Conservation (phyloP, 2,329 filamentous ascomycete species). For the Calonectria ilicicola region DNA sequence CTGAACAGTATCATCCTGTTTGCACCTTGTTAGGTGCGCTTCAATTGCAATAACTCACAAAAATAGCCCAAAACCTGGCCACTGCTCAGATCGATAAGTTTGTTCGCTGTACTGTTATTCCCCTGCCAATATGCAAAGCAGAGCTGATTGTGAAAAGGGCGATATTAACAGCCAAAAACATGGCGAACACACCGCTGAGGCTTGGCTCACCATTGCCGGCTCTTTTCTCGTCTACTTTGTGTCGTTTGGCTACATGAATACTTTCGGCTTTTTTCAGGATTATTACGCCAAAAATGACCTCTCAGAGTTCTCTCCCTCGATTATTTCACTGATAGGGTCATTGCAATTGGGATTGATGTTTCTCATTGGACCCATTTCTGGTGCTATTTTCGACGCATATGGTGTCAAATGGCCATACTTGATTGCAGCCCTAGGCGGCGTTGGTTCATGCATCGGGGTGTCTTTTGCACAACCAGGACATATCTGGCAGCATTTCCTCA, state of each 20-base stretch:
- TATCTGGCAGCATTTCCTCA: slow-evolving; percentile 16
- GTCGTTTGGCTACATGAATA: slow-evolving; percentile 20
- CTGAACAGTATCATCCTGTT: too few species aligned
- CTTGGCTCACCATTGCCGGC: slow-evolving; percentile 12
- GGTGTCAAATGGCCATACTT: slow-evolving; percentile 12
- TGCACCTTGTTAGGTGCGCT: too few species aligned
- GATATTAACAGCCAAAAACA: not conserved
- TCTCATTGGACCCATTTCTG: not conserved
- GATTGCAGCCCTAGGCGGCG: not conserved
- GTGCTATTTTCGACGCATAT: slow-evolving; percentile 12
- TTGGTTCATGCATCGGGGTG: slow-evolving; percentile 4
- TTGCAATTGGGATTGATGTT: slow-evolving; percentile 8
- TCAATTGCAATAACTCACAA: too few species aligned
- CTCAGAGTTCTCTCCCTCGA: not conserved
- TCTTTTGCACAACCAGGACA: slow-evolving; percentile 6
- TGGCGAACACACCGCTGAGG: not conserved
- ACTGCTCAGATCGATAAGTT: not conserved
- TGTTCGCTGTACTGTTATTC: not conserved
- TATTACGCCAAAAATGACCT: slow-evolving; percentile 13
- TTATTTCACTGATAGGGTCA: slow-evolving; percentile 9
- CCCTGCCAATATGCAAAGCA: not conserved
- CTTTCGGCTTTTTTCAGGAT: slow-evolving; percentile 12
- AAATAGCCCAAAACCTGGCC: too few species aligned
- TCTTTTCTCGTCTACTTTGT: slow-evolving; percentile 17
- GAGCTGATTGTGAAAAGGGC: slow-evolving; percentile 3